Evolutionary conservation across 2,329 filamentous ascomycete genomes (phyloP).

Genomic region (Cercospora beticola): DNA sequence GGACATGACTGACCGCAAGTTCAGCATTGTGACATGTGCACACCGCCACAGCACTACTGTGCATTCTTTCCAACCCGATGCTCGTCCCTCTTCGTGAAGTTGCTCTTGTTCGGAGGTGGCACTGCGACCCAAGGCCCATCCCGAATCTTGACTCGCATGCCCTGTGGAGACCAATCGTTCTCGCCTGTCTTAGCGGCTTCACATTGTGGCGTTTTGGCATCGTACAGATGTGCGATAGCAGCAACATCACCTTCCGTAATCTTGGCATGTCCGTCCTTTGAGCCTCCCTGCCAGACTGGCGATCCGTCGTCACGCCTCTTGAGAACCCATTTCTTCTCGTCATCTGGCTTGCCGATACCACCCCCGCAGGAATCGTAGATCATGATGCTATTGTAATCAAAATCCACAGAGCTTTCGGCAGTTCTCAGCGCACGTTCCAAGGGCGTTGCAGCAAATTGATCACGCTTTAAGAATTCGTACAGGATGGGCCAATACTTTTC

Average conservation of each 20-base stretch:
- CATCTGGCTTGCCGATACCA: neutral
- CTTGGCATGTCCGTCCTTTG: neutral
- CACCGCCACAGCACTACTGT: neutral
- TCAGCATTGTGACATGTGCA: neutral
- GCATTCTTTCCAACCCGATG: neutral
- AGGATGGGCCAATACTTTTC: neutral
- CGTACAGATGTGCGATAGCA: conserved; percentile 6
- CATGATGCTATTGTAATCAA: conserved; percentile 12
- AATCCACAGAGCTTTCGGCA: neutral
- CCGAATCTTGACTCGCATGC: neutral
- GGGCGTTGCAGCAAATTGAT: neutral
- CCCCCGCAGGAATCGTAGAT: conserved; percentile 1
- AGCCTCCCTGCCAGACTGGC: neutral
- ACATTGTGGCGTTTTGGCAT: neutral
- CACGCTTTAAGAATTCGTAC: neutral
- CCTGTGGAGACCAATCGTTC: neutral
- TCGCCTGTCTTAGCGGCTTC: neutral
- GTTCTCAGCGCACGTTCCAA: too few species aligned
- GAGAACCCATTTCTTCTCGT: neutral
- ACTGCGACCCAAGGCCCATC: neutral
- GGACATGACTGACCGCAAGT: neutral
- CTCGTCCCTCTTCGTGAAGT: conserved; percentile 1
- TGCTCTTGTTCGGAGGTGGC: neutral
- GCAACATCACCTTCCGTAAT: conserved; percentile 9
- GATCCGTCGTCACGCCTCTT: neutral